These are phyloP conservation scores for Ustilago trichophora DNA, from an alignment of 1,284 basidiomycete species.

Conservation along the genomic window DNA sequence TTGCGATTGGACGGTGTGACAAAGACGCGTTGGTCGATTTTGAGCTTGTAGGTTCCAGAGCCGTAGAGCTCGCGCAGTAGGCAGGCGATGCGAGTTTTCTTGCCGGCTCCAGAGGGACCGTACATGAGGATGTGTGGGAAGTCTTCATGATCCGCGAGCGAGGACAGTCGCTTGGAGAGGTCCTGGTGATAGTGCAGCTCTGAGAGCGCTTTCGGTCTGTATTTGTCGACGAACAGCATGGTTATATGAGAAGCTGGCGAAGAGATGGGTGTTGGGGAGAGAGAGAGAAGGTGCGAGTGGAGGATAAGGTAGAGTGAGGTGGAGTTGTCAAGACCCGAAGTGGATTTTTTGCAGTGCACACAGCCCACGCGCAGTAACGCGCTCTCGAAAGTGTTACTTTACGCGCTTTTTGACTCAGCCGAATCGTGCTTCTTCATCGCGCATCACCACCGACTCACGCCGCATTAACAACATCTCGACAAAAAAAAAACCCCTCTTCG, in stretches of 20 bases:
- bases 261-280: too few species aligned
- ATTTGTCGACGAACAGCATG: constrained; percentile 72
- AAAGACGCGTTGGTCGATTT: constrained; percentile 98
- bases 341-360: too few species aligned
- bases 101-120: constrained; percentile 94
- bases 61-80: constrained; percentile 91
- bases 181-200: constrained; percentile 88
- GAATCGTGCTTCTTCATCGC: too few species aligned
- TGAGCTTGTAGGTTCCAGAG: constrained; percentile 92
- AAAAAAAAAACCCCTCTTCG: too few species aligned
- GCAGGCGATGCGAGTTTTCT: constrained; percentile 89
- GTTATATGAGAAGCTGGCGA: too few species aligned
- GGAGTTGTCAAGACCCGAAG: too few species aligned
- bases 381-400: too few species aligned
- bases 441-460: too few species aligned
- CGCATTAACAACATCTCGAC: not conserved
- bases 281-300: too few species aligned
- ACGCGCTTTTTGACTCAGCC: not conserved
- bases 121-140: constrained; percentile 99
- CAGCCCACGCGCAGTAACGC: too few species aligned
- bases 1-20: constrained; percentile 93
- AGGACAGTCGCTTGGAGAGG: constrained; percentile 81
- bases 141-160: constrained; percentile 74
- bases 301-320: too few species aligned
- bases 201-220: constrained; percentile 83